Evolutionary conservation across 1,284 basidiomycete genomes (phyloP).

Genomic region (Ganoderma lucidum): DNA sequence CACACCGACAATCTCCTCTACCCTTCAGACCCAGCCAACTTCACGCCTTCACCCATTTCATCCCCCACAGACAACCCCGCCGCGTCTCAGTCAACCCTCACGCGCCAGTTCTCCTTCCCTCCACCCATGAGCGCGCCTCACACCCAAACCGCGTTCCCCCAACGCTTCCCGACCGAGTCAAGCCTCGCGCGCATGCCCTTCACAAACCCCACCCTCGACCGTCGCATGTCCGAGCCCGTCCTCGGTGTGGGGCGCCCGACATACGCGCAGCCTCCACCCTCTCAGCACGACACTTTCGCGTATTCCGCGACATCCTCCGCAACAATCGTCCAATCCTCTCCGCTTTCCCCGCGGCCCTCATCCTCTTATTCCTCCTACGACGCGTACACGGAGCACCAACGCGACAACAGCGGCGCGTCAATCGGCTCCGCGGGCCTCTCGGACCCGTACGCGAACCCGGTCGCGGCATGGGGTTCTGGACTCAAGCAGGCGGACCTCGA

Average conservation of each 20-base stretch:
- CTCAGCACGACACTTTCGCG: slow-evolving; percentile 31
- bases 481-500: slow-evolving; percentile 32
- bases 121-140: slow-evolving; percentile 53
- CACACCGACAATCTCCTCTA: slow-evolving; percentile 32
- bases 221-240: slow-evolving; percentile 71
- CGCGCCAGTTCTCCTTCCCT: slow-evolving; percentile 45
- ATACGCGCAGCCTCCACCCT: slow-evolving; percentile 29
- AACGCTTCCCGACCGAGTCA: slow-evolving; percentile 35
- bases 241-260: slow-evolving; percentile 36
- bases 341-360: slow-evolving; percentile 35
- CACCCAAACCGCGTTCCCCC: slow-evolving; percentile 51
- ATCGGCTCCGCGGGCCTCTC: slow-evolving; percentile 24
- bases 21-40: slow-evolving; percentile 24
- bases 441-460: slow-evolving; percentile 27
- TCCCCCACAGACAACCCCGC: slow-evolving; percentile 26
- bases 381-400: slow-evolving; percentile 33
- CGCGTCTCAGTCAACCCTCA: slow-evolving; percentile 26
- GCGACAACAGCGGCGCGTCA: slow-evolving; percentile 32
- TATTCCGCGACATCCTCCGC: slow-evolving; percentile 41
- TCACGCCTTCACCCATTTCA: slow-evolving; percentile 30
- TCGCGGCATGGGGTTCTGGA: slow-evolving; percentile 23
- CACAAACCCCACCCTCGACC: slow-evolving; percentile 52
- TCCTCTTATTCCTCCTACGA: slow-evolving; percentile 35
- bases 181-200: slow-evolving; percentile 29
- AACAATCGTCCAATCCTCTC: slow-evolving; percentile 28